Evolutionary conservation across 805 yeast species (phyloP).

Genomic region (Metschnikowia drakensbergensis): DNA sequence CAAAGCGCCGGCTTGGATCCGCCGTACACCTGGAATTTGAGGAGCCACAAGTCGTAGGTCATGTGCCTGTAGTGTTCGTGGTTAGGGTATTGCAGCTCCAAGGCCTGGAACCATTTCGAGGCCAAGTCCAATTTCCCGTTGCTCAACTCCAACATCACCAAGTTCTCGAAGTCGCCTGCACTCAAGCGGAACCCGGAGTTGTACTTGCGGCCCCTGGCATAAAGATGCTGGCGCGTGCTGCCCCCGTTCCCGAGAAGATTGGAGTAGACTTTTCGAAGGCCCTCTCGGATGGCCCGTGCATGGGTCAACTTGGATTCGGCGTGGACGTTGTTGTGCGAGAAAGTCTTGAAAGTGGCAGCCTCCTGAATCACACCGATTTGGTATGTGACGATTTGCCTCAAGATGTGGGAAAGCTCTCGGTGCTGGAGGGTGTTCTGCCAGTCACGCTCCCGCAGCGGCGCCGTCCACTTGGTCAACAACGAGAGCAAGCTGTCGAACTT

Average conservation of each 20-base stretch:
- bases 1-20: conserved; percentile 34
- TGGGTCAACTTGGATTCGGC: conserved; percentile 4
- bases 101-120: conserved; percentile 34
- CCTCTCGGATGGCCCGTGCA: conserved; percentile 13
- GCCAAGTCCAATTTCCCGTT: conserved; percentile 40
- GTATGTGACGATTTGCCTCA: conserved; percentile 10
- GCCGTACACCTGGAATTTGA: conserved; percentile 28
- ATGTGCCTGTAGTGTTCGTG: conserved; percentile 15
- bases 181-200: background rate
- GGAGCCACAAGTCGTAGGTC: conserved; percentile 35
- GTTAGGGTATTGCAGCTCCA: conserved; percentile 24
- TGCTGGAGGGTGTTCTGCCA: conserved; percentile 13
- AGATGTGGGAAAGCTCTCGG: conserved; percentile 13
- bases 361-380: conserved; percentile 12
- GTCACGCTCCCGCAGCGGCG: conserved; percentile 3
- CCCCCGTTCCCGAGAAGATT: conserved; percentile 10
- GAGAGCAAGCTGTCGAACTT: conserved; percentile 9
- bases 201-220: conserved; percentile 2
- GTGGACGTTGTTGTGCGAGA: background rate
- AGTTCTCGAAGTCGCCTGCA: conserved; percentile 34
- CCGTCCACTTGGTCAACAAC: conserved; percentile 12
- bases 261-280: conserved; percentile 14
- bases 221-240: conserved; percentile 7
- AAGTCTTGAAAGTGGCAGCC: conserved; percentile 8
- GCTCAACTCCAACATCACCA: conserved; percentile 32